Percentiles rank a stretch among this genome's conserved stretches.
Evolutionary conservation across 2,329 filamentous ascomycete genomes (phyloP).

Genomic region (Rhinocladiella similis): DNA sequence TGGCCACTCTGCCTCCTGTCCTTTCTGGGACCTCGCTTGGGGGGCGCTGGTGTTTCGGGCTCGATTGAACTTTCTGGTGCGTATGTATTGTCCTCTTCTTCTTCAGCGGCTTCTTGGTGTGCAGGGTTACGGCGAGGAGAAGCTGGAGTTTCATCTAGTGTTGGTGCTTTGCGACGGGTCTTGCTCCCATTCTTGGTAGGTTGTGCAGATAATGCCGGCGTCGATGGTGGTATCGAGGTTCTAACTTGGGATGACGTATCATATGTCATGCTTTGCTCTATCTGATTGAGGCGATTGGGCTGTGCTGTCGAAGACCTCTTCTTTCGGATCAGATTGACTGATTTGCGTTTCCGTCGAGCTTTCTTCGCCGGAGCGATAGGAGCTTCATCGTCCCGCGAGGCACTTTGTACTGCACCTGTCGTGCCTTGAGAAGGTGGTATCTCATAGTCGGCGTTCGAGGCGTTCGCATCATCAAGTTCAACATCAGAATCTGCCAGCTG

Average conservation of each 20-base stretch:
- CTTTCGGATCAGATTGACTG: slow-evolving; percentile 11
- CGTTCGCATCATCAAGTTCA: no score
- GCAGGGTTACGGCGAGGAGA: slow-evolving; percentile 14
- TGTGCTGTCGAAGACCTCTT: slow-evolving; percentile 17
- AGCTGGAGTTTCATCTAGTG: slow-evolving; percentile 20
- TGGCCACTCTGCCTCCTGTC: neutral
- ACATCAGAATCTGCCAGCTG: no score
- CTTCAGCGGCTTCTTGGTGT: slow-evolving; percentile 11
- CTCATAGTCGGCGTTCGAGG: no score
- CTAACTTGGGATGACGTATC: neutral
- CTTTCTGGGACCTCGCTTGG: slow-evolving; percentile 14
- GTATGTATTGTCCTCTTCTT: slow-evolving; percentile 25
- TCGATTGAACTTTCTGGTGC: slow-evolving; percentile 24
- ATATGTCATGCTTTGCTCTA: neutral
- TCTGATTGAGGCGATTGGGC: neutral
- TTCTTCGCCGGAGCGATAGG: slow-evolving; percentile 4
- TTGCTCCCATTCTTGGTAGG: neutral
- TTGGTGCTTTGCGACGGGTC: no score
- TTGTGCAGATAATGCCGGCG: neutral
- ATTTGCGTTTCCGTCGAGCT: slow-evolving; percentile 17
- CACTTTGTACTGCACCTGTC: neutral
- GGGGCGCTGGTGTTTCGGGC: slow-evolving; percentile 17
- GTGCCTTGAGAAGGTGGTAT: no score
- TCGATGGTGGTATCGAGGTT: neutral
- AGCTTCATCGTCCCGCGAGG: neutral